These are phyloP conservation scores for Candida boleticola DNA, from an alignment of 805 yeast genomes.

Conservation along the genomic window DNA sequence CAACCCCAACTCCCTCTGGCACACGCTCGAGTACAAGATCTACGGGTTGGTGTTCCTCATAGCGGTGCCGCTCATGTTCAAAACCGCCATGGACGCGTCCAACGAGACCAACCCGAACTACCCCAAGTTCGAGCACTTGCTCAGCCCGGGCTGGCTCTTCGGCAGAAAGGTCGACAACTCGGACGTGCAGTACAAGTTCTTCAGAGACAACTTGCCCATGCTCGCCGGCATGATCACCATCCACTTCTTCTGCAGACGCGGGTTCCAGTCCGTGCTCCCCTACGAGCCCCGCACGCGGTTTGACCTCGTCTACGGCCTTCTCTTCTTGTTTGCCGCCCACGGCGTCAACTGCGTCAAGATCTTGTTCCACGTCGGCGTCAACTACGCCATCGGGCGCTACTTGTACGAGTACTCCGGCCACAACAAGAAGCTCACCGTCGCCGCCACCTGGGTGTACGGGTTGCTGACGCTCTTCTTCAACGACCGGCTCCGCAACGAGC, in stretches of 20 bases:
- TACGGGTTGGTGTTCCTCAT: constrained; percentile 63
- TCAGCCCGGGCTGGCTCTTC: constrained; percentile 84
- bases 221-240: constrained; percentile 51
- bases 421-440: constrained; percentile 37
- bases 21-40: constrained; percentile 67
- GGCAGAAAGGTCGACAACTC: constrained; percentile 92
- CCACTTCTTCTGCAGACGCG: constrained; percentile 54
- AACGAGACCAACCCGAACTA: constrained; percentile 74
- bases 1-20: constrained; percentile 61
- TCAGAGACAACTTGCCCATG: constrained; percentile 74
- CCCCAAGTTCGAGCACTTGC: constrained; percentile 53
- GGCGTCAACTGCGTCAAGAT: constrained; percentile 73
- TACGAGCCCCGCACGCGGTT: constrained; percentile 50
- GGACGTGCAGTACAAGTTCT: constrained; percentile 84
- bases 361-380: constrained; percentile 52
- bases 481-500: constrained; percentile 58
- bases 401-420: constrained; percentile 10
- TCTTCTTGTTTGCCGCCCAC: constrained; percentile 71
- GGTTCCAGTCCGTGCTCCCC: constrained; percentile 15
- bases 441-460: constrained; percentile 73
- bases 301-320: constrained; percentile 69
- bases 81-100: constrained; percentile 79
- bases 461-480: constrained; percentile 75
- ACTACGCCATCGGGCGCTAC: constrained; percentile 49
- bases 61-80: constrained; percentile 79